Percentiles rank a stretch among this genome's conserved stretches.
These are phyloP conservation scores for Hippophae rhamnoides DNA, from an alignment of 306 rosid genomes.

Conservation along the genomic window DNA sequence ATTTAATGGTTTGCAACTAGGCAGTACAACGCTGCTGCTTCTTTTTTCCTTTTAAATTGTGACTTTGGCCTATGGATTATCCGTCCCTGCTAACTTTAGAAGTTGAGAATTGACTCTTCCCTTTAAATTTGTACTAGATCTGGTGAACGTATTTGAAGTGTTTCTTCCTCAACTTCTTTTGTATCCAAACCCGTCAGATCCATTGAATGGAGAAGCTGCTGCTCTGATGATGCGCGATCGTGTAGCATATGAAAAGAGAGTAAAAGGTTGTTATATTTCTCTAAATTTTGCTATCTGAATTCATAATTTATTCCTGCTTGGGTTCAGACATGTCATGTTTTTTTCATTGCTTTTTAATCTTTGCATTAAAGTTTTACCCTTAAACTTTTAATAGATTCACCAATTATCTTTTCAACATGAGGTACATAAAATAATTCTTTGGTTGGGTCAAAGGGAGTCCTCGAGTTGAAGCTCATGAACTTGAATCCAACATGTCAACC, in stretches of 20 bases:
- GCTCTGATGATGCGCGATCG: conserved; percentile 63
- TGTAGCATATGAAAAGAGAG: conserved; percentile 52
- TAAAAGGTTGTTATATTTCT: conserved; percentile 41
- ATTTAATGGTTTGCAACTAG: neutral
- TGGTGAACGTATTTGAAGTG: conserved; percentile 61
- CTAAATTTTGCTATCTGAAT: too few relatives aligned
- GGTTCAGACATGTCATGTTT: too few relatives aligned
- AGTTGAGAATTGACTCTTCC: conserved; percentile 11
- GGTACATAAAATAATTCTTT: too few relatives aligned
- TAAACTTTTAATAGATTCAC: too few relatives aligned
- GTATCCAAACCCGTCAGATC: conserved; percentile 77
- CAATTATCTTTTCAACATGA: too few relatives aligned
- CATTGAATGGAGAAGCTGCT: conserved; percentile 77
- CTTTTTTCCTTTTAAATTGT: neutral
- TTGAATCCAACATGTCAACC: too few relatives aligned
- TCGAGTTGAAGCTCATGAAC: too few relatives aligned
- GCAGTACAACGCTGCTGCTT: too few relatives aligned
- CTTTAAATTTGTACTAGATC: conserved; percentile 38
- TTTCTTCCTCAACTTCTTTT: conserved; percentile 85
- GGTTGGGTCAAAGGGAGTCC: too few relatives aligned
- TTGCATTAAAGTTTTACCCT: too few relatives aligned
- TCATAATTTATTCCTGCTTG: too few relatives aligned
- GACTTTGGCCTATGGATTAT: conserved; percentile 8
- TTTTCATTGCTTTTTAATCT: too few relatives aligned
- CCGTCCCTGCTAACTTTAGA: conserved; percentile 1